Base-by-base conservation (phyloP, 768 basidiomycete species). In the Punctularia strigosozonata region DNA sequence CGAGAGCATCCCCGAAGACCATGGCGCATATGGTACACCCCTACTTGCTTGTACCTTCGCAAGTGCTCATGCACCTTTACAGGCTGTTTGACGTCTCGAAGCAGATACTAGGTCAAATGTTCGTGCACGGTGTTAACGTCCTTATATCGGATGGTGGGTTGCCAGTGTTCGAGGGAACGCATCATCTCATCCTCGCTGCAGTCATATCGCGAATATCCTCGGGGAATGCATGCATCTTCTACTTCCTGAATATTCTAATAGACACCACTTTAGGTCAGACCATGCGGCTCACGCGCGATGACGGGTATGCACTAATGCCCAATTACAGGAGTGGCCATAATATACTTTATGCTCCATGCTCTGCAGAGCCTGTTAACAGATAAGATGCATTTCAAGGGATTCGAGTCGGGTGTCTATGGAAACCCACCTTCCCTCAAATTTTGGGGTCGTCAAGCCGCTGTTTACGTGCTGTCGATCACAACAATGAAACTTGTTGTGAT, bases 61-160 rank as follows among this genome's bases (percentile, higher is more conserved):
- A 25, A 23, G 21, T 39, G 37, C 13, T 3, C 37, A 25, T 15
- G 24, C 28, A 32, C 25, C 31, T 36, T 14, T 32, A 22, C n/a
- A 89, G 86, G 89, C 54, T 84, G n/a, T 90, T 86, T 56, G 91
- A 95, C 50, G 84, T 95, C 4, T 81, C 80, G 2, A 95, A 95
- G 57, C 92, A 97, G 64, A 63, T 95, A 39, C 69, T 84, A 12
- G 94, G 87, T 33, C 82, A 86, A 51, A 66, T 81, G 64, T 81
- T 85, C 50, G 75, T 90, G 3, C 87, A 91, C 52, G 72, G 71
- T 3, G 63, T 74, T 31, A 91, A 91, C 54, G 70, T 90, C 17
- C 61, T 89, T 25, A 75, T 88, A 36, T 90, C 90, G 20, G 76
- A 76, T 49, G 48, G 88, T 23, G 75, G 80, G 19, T n/a, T n/a